Base-by-base conservation (phyloP, 495 filamentous ascomycete species). In the Neurospora sp. region DNA sequence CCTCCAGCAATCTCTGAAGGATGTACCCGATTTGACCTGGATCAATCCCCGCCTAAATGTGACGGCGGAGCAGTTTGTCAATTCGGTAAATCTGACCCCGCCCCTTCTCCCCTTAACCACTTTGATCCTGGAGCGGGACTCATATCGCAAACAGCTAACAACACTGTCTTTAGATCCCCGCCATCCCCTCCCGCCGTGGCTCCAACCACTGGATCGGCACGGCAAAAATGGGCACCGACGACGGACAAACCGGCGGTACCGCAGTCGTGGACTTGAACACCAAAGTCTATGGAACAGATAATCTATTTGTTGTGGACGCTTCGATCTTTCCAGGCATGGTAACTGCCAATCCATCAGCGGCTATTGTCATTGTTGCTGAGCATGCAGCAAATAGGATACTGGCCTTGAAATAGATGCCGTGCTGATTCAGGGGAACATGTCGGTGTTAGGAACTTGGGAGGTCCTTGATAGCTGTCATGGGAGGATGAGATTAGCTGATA, bases 191-290 rank as follows among this genome's bases (percentile, higher is more conserved):
- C 9, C 84, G 86, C 19, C 86, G 87, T n/a, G 82, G 87, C 31
- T 84, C 90, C 48, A 92, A 90, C 76, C 91, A 93, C 84, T 92
- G 90, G 89, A 86, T 91, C 71, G 72, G 81, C 42, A 11, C 38
- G 8, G 71, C 31, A 4, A 91, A 90, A 83, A 82, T 92, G 77
- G 90, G 90, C 45, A 81, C 81, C 15, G 88, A 91, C 76, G 88
- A 89, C 75, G 90, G 90, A 19, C 39, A 73, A 34, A 84, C 82
- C 40, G 81, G 82, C 72, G 90, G 90, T 66, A 88, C 88, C 37
- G 76, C 82, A 15, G 90, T 92, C 34, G 89, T 92, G 21, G 90
- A 92, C 73, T 78, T 82, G 28, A 85, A 90, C 81, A 86, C 88
- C 73, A 88, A 89, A 80, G 89, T 91, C 69, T 92, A 90, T 70